Evolutionary conservation across 805 yeast species (phyloP), one percentile per base, ranked within the genome.

Genomic region (Kodamaea sagamina): DNA sequence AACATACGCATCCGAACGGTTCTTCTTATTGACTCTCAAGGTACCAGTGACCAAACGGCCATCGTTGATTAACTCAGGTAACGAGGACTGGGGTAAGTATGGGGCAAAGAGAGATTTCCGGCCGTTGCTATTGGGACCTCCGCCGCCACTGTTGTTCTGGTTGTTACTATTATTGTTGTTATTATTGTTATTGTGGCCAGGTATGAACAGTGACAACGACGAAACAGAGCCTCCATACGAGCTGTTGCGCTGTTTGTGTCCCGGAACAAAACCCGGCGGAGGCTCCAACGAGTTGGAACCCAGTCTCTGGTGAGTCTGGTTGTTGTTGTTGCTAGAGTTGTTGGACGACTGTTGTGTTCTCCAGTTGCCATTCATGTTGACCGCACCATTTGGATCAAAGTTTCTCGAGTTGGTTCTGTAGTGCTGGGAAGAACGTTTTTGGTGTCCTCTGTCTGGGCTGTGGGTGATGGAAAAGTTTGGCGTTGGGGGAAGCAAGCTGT

Each of bases 1-100:
- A n/a, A 93, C 98, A 67, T 95, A 93, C 0, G 99, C 99, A 67
- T 93, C 98, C 1, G 97, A 89, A 55, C 99, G 77, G 63, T 93
- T 93, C 65, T 93, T 93, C 65, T 89, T 90, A 68, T 93, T 93
- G 34, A 93, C 99, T 51, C 99, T 78, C 55, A 93, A 72, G 19
- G 84, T 85, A 54, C 99, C 99, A 3, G 95, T 84, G 6, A 93
- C 98, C 41, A 93, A 73, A 50, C 89, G 79, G 15, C 98, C 98
- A 50, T 92, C 97, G 49, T 81, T 79, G 35, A 93, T 84, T 47
- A 93, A 72, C 18, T 84, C 95, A 2, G 98, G 98, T 37, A 93
- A 79, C 2, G 95, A 82, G 3, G 89, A 84, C 59, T 93, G 99
- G 3, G 98, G 96, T 41, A 93, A 75, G 59, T 93, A 93, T 4